These are phyloP conservation scores for Bremia lactucae DNA, from an alignment of 352 stramenopile genomes.

Conservation along the genomic window DNA sequence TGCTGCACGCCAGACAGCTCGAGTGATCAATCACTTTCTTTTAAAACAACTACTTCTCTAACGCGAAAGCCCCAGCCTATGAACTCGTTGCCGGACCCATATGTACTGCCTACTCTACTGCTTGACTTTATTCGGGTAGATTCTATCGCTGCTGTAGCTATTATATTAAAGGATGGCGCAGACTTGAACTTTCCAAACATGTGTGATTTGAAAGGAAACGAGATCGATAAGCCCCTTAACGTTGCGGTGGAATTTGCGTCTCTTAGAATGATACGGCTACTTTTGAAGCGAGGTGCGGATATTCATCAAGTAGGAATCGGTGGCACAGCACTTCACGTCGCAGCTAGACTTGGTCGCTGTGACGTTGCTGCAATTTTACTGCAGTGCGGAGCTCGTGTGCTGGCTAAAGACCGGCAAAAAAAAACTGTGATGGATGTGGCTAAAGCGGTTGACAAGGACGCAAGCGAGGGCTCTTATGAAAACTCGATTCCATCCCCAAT, in stretches of 20 bases:
- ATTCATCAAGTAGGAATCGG: slow-evolving; percentile 39
- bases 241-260: slow-evolving; percentile 49
- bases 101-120: slow-evolving; percentile 49
- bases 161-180: slow-evolving; percentile 64
- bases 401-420: slow-evolving; percentile 37
- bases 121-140: slow-evolving; percentile 66
- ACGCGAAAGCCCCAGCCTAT: slow-evolving; percentile 26
- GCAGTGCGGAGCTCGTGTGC: slow-evolving; percentile 57
- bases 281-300: slow-evolving; percentile 68
- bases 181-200: slow-evolving; percentile 52
- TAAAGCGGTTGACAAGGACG: slow-evolving; percentile 7
- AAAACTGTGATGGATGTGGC: slow-evolving; percentile 41
- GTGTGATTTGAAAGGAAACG: slow-evolving; percentile 32
- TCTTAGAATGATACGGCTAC: slow-evolving; percentile 61
- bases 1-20: too few relatives aligned
- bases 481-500: slow-evolving; percentile 24
- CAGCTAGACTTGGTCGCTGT: slow-evolving; percentile 46
- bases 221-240: slow-evolving; percentile 60
- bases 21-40: too few relatives aligned
- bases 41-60: too few relatives aligned
- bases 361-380: slow-evolving; percentile 66
- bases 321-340: slow-evolving; percentile 61
- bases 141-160: slow-evolving; percentile 58
- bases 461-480: background rate
- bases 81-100: slow-evolving; percentile 45